Base-by-base conservation (phyloP, 1,284 basidiomycete genomes). In the Neolentinus lepideus region DNA sequence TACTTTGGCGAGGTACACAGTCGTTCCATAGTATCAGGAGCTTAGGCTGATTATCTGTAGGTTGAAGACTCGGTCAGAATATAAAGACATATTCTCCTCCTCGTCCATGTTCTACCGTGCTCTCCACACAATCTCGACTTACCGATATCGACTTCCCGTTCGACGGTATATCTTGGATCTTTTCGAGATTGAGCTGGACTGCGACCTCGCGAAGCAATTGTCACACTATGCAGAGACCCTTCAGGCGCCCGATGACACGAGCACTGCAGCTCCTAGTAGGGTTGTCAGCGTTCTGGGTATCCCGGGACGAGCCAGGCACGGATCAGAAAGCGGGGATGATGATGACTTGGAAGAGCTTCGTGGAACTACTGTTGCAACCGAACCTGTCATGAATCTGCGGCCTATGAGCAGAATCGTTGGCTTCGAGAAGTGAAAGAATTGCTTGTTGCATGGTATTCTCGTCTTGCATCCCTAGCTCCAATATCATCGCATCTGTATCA, bases 141-240 rank as follows among this genome's bases (percentile, higher is more conserved):
- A 92, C 60, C 85, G 92, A 61, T 97, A 93, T 70, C 89, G 93
- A 31, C 79, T 94, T 10, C 90, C 94, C 11, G 93, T 97, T 54
- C 83, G 96, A 51, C 80, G 92, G 56, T 97, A 94, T 67, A 88
- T 99, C 60, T 74, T 98, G 60, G 95, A 99, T 59, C 77, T 98
- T 4, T 98, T 99, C 74, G 90, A 89, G 62, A 72, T 94, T 57
- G 83, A 88, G 48, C 72, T 96, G 52, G 81, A 89, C 62, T 72
- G 74, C 29, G 77, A 81, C 31, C 70, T 84, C 38, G 78, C 86
- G 45, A 69, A 70, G 52, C 70, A 73, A 19, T 72, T 92, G 27
- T 69, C 70, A 10, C 79, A 80, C 36, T 77, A 74, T 46, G 77
- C 79, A 3, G 67, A 71, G 53, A 65, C 71, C 19, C 71, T 88